These are phyloP conservation scores for Talaromyces sp. DNA, from an alignment of 2,329 filamentous ascomycete genomes.

Conservation along the genomic window DNA sequence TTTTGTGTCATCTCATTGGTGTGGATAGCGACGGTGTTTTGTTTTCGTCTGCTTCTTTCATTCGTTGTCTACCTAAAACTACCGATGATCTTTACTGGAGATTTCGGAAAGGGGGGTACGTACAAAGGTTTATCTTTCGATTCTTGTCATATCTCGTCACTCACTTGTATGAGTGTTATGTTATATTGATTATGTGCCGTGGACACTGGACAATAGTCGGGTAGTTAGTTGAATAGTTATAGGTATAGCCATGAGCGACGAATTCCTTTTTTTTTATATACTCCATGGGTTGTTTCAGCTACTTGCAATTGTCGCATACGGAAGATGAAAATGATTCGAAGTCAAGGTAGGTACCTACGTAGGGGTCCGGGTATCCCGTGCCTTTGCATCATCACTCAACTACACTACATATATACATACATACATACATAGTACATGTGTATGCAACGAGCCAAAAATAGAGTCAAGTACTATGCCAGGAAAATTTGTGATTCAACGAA, in stretches of 20 bases:
- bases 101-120: neutral
- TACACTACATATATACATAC: neutral
- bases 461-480: neutral
- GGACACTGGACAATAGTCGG: neutral
- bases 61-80: neutral
- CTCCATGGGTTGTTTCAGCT: neutral
- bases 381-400: neutral
- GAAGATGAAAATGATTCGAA: neutral
- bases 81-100: neutral
- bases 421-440: too few species aligned
- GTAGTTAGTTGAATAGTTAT: neutral
- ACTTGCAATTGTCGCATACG: too few species aligned
- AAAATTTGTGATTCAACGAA: neutral
- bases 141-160: neutral
- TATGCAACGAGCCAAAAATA: neutral
- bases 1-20: neutral
- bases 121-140: neutral
- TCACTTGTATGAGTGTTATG: neutral
- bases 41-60: neutral
- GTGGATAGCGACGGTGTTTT: conserved; percentile 2
- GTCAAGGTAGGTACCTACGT: neutral
- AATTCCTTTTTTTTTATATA: neutral
- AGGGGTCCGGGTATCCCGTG: neutral
- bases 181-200: neutral
- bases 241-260: conserved; percentile 3